phyloP scores from a whole-genome alignment of 2,329 filamentous ascomycete species.

The Epichloe coenophiala region DNA sequence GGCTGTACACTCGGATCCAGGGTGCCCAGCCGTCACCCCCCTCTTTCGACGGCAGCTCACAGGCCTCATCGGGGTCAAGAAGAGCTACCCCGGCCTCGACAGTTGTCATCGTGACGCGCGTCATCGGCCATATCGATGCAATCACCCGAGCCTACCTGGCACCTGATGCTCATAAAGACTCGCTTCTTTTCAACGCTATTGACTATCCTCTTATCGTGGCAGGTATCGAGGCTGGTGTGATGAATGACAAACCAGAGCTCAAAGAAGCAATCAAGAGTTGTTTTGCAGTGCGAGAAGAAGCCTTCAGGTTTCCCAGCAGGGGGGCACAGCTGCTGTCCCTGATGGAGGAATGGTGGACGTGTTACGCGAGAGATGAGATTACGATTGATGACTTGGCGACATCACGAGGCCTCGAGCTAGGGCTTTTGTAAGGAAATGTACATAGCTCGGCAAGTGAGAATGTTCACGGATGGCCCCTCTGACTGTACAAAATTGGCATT shows the following conservation, averaged over 20 bases:
- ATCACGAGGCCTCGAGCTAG: background rate
- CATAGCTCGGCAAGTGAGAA: no score
- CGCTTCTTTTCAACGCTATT: constrained; percentile 2
- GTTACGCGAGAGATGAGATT: background rate
- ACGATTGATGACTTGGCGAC: background rate
- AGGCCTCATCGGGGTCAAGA: background rate
- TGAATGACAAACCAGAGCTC: background rate
- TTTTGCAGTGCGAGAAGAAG: background rate
- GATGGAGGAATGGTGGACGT: constrained; percentile 1
- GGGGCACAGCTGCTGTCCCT: background rate
- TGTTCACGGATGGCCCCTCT: no score
- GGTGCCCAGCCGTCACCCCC: background rate
- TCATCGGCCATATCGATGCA: constrained; percentile 2
- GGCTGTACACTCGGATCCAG: background rate
- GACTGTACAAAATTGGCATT: background rate
- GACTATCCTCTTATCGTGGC: constrained; percentile 1
- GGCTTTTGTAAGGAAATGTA: background rate
- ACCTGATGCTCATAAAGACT: background rate
- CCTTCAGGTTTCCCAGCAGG: background rate
- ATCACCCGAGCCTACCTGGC: background rate
- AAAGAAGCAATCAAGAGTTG: constrained; percentile 1
- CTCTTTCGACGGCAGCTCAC: background rate
- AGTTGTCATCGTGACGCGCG: background rate
- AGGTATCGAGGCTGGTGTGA: background rate
- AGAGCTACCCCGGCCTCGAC: background rate